phyloP scores from a whole-genome alignment of 2,329 filamentous ascomycete species.

The Sclerotinia nivalis region DNA sequence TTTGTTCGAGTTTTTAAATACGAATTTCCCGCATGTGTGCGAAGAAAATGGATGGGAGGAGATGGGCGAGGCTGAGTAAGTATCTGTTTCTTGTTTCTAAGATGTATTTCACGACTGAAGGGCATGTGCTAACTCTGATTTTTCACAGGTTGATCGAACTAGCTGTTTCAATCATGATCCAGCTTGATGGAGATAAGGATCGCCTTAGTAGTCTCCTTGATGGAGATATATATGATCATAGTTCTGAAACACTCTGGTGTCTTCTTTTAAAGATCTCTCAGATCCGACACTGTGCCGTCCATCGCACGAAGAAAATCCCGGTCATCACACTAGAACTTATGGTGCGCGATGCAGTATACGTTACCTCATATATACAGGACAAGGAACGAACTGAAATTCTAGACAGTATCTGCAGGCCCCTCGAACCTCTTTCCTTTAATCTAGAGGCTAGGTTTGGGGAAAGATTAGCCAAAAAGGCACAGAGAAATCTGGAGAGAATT shows the following conservation, averaged over 20 bases:
- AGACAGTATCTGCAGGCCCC: background rate
- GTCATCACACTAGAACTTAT: constrained; percentile 5
- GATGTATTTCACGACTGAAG: no score
- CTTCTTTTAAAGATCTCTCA: constrained; percentile 6
- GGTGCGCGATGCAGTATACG: background rate
- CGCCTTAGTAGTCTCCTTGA: no score
- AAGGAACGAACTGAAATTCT: background rate
- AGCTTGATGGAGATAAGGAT: no score
- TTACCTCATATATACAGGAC: background rate
- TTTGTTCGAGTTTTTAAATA: constrained; percentile 4
- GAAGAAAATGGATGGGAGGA: constrained; percentile 18
- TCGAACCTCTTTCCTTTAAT: background rate
- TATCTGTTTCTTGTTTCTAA: no score
- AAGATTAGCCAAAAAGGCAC: background rate
- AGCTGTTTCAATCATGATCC: background rate
- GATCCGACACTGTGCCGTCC: constrained; percentile 5
- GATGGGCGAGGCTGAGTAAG: constrained; percentile 1
- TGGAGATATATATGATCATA: no score
- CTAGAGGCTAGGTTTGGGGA: constrained; percentile 6
- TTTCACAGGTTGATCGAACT: constrained; percentile 5
- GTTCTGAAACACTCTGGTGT: background rate
- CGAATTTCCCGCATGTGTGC: background rate
- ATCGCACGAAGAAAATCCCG: constrained; percentile 14
- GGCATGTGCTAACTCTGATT: background rate
- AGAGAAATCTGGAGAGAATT: background rate